Evolutionary conservation across 192 early-diverging fungal species (phyloP).

Genomic region (Coemansia sp.): DNA sequence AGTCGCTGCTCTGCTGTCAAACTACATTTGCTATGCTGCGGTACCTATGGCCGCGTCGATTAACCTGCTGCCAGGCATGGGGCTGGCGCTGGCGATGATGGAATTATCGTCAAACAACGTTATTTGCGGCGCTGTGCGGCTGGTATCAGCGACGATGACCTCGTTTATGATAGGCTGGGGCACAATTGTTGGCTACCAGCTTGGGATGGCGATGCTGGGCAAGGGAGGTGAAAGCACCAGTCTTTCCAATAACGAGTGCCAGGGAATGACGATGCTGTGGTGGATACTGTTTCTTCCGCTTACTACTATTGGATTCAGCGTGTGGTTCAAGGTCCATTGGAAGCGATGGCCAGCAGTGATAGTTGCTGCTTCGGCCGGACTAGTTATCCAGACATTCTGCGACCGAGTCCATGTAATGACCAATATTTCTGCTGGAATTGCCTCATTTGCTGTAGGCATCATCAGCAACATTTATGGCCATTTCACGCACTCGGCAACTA

Average conservation of each 20-base stretch:
- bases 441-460: slow-evolving; percentile 73
- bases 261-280: slow-evolving; percentile 44
- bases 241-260: slow-evolving; percentile 18
- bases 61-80: slow-evolving; percentile 66
- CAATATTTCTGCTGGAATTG: slow-evolving; percentile 59
- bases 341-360: slow-evolving; percentile 70
- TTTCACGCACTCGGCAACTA: slow-evolving; percentile 59
- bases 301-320: slow-evolving; percentile 53
- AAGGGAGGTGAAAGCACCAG: slow-evolving; percentile 11
- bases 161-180: slow-evolving; percentile 73
- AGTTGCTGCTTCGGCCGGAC: slow-evolving; percentile 62
- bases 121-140: slow-evolving; percentile 75
- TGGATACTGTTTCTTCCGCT: slow-evolving; percentile 57
- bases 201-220: slow-evolving; percentile 59
- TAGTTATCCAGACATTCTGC: slow-evolving; percentile 61
- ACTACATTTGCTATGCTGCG: slow-evolving; percentile 60
- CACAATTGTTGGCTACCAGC: slow-evolving; percentile 57
- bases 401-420: slow-evolving; percentile 53
- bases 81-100: slow-evolving; percentile 74
- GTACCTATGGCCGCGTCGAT: slow-evolving; percentile 61
- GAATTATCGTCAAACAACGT: slow-evolving; percentile 81
- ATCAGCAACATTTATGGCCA: slow-evolving; percentile 70
- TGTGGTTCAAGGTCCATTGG: slow-evolving; percentile 57
- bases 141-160: slow-evolving; percentile 74
- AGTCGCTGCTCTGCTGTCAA: slow-evolving; percentile 56